A percentile compares a stretch with the other conserved stretches of the same genome.
Conservation (phyloP, 345 rosid species). For the Excoecaria agallocha region DNA sequence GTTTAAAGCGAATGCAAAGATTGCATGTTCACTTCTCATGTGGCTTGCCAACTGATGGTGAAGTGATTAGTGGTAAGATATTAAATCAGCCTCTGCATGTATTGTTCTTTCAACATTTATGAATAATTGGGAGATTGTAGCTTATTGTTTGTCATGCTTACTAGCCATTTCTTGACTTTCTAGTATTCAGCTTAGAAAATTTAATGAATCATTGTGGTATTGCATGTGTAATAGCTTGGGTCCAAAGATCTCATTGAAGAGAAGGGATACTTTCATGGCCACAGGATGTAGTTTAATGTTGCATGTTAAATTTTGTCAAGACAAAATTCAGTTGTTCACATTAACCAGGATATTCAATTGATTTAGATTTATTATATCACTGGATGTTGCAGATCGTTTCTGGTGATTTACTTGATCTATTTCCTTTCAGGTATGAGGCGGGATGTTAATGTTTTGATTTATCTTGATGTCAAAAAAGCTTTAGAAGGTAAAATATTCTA, state of each 20-base stretch:
- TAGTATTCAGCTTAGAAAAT: not conserved
- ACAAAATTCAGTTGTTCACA: too few species aligned
- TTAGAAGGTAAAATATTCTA: slow-evolving; percentile 53
- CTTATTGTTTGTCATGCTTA: not conserved
- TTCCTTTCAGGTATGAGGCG: slow-evolving; percentile 66
- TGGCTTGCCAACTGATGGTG: slow-evolving; percentile 79
- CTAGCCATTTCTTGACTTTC: not conserved
- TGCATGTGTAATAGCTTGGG: too few species aligned
- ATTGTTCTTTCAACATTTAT: not conserved
- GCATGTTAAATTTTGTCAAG: too few species aligned
- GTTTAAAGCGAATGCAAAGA: slow-evolving; percentile 80
- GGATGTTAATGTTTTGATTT: slow-evolving; percentile 64
- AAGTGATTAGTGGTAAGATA: slow-evolving; percentile 75
- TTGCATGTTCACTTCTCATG: slow-evolving; percentile 83
- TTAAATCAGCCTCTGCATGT: not conserved
- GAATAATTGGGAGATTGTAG: too few species aligned
- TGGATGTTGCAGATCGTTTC: not conserved
- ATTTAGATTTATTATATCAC: not conserved
- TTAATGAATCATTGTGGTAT: not conserved
- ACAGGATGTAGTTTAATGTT: too few species aligned
- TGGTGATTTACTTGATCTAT: not conserved
- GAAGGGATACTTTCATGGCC: too few species aligned
- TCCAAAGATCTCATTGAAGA: too few species aligned
- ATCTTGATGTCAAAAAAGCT: slow-evolving; percentile 70
- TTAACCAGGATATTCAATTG: not conserved